Conservation (phyloP, 345 rosid species). For the Pugionium cornutum region DNA sequence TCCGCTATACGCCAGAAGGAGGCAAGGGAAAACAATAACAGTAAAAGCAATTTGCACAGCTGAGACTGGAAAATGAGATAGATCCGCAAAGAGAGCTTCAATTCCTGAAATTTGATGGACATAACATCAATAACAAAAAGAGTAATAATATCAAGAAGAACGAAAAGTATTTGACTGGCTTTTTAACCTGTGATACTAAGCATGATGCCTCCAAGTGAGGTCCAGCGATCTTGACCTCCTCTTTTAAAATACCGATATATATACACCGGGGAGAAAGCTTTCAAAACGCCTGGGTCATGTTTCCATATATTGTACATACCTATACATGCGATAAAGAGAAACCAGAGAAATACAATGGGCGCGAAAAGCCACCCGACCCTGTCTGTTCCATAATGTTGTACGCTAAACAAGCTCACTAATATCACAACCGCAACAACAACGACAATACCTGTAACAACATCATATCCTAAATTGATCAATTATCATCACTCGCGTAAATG, state of each 20-base stretch:
- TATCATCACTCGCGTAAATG: not conserved
- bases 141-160: not conserved
- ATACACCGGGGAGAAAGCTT: conserved; percentile 82
- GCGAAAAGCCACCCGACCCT: conserved; percentile 95
- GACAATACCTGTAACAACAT: conserved; percentile 63
- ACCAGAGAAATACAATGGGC: conserved; percentile 87
- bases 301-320: conserved; percentile 77
- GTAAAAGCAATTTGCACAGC: conserved; percentile 89
- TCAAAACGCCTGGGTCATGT: conserved; percentile 69
- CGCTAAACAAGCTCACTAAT: conserved; percentile 76
- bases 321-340: conserved; percentile 79
- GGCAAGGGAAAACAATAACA: conserved; percentile 83
- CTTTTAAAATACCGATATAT: conserved; percentile 68
- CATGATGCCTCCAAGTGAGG: conserved; percentile 89
- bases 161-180: not conserved
- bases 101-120: conserved; percentile 59
- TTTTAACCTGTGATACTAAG: conserved; percentile 86
- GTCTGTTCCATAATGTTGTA: conserved; percentile 92
- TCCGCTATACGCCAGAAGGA: conserved; percentile 88
- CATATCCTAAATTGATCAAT: not conserved
- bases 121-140: conserved; percentile 7
- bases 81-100: conserved; percentile 94
- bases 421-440: conserved; percentile 78
- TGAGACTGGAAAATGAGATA: conserved; percentile 83
- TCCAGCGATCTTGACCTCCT: conserved; percentile 75